Conservation (phyloP, 2,329 filamentous ascomycete species). For the Trichoderma koningiopsis region DNA sequence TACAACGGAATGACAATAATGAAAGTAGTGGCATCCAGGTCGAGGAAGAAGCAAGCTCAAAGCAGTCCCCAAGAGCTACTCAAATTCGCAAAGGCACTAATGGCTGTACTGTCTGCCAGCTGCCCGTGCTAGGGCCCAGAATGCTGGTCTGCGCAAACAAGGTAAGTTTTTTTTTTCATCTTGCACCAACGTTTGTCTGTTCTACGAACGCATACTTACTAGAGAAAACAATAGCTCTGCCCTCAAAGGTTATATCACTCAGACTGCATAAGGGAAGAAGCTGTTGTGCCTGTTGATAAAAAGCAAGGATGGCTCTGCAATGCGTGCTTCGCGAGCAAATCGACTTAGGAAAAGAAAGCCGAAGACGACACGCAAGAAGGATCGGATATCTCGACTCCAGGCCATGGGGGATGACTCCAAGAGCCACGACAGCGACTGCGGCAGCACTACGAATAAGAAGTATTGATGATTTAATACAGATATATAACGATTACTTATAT, state of each 20-base stretch:
- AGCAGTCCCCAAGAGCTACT: constrained; percentile 38
- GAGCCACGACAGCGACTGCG: background rate
- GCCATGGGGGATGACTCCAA: background rate
- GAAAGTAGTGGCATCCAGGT: constrained; percentile 25
- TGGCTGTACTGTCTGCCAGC: constrained; percentile 52
- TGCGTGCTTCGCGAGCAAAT: constrained; percentile 24
- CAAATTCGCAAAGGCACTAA: constrained; percentile 47
- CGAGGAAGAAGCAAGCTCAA: constrained; percentile 28
- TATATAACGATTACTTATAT: background rate
- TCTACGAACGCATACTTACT: background rate
- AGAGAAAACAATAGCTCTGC: constrained; percentile 43
- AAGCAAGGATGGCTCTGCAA: constrained; percentile 49
- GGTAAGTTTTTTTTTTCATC: constrained; percentile 39
- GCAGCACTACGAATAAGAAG: background rate
- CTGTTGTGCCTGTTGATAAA: constrained; percentile 41
- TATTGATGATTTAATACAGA: background rate
- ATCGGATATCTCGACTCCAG: background rate
- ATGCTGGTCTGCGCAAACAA: constrained; percentile 54
- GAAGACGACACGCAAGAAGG: background rate
- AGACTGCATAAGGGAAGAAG: constrained; percentile 46
- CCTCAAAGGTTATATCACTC: constrained; percentile 51
- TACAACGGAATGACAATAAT: constrained; percentile 25
- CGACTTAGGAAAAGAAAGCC: constrained; percentile 8
- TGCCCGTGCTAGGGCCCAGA: constrained; percentile 50
- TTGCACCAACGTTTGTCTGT: background rate